Evolutionary conservation across 2,329 filamentous ascomycete genomes (phyloP).

Genomic region (Monosporascus sp.): DNA sequence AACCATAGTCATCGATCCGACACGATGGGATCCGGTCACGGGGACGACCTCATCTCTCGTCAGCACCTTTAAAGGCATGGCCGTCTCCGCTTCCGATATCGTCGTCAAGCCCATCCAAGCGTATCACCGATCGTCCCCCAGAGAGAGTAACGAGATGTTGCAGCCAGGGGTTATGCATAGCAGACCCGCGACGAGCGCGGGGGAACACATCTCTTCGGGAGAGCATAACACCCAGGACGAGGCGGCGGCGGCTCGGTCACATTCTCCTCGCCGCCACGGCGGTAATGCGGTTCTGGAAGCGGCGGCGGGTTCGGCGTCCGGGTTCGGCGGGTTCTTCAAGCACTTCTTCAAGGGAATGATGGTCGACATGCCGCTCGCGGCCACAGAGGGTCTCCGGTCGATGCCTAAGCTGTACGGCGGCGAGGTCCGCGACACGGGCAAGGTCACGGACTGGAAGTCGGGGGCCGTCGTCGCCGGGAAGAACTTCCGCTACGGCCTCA

Average conservation of each 20-base stretch:
- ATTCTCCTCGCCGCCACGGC: neutral
- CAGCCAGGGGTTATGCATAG: no score
- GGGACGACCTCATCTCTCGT: slow-evolving; percentile 14
- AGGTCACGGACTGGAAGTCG: slow-evolving; percentile 39
- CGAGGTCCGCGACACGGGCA: slow-evolving; percentile 30
- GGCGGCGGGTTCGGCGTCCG: slow-evolving; percentile 5
- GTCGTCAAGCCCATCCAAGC: neutral
- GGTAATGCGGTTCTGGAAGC: neutral
- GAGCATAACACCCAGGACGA: slow-evolving; percentile 1
- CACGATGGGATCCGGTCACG: slow-evolving; percentile 26
- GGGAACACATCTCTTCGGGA: neutral
- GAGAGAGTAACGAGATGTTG: no score
- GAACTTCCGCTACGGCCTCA: slow-evolving; percentile 38
- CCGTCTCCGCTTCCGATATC: slow-evolving; percentile 7
- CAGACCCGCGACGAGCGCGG: no score
- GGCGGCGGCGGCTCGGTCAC: neutral
- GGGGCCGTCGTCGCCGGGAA: slow-evolving; percentile 39
- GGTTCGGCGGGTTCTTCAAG: slow-evolving; percentile 5
- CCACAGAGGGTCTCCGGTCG: slow-evolving; percentile 48
- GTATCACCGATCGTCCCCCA: no score
- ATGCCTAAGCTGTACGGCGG: slow-evolving; percentile 46
- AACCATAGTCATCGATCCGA: no score
- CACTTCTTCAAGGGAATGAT: slow-evolving; percentile 17
- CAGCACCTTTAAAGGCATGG: slow-evolving; percentile 7
- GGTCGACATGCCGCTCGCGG: slow-evolving; percentile 41